Conservation (phyloP, 768 basidiomycete genomes). For the Crepidotus variabilis region DNA sequence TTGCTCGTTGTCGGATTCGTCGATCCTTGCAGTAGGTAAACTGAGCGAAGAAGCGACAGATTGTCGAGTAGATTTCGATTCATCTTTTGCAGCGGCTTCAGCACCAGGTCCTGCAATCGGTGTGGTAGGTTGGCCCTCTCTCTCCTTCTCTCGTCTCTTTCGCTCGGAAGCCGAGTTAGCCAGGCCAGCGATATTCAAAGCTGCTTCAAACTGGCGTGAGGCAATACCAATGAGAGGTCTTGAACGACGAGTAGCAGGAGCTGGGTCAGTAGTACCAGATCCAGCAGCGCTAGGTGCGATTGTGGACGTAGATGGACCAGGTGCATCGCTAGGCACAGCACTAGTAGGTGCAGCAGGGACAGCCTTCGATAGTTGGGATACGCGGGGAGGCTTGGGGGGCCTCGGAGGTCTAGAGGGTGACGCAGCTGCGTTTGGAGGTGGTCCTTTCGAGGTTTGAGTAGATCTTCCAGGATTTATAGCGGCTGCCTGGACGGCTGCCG, state of each 20-base stretch:
- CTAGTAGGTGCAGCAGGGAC: slow-evolving; percentile 9
- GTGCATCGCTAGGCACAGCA: slow-evolving; percentile 1
- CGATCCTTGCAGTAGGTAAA: background rate
- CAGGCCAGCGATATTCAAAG: slow-evolving; percentile 59
- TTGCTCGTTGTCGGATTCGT: background rate
- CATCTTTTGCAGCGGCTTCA: background rate
- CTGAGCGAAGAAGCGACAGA: background rate
- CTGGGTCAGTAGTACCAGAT: slow-evolving; percentile 15
- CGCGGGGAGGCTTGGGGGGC: slow-evolving; percentile 8
- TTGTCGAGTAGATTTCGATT: background rate
- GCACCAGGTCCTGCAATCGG: background rate
- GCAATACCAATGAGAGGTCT: slow-evolving; percentile 63
- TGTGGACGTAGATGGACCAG: background rate
- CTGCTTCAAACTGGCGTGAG: slow-evolving; percentile 70
- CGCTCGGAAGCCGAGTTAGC: slow-evolving; percentile 24
- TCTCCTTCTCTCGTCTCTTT: slow-evolving; percentile 23
- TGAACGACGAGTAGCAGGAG: slow-evolving; percentile 33
- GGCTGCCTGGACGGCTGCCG: slow-evolving; percentile 1
- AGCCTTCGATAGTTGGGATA: slow-evolving; percentile 7
- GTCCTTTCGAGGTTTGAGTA: slow-evolving; percentile 9
- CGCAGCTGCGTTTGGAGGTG: slow-evolving; percentile 1
- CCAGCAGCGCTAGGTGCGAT: slow-evolving; percentile 12
- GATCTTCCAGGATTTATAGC: slow-evolving; percentile 12
- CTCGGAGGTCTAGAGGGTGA: slow-evolving; percentile 11
- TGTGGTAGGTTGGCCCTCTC: background rate